These are phyloP conservation scores for Neostapfia colusana DNA, from an alignment of 176 grass and related monocot species.

Conservation along the genomic window DNA sequence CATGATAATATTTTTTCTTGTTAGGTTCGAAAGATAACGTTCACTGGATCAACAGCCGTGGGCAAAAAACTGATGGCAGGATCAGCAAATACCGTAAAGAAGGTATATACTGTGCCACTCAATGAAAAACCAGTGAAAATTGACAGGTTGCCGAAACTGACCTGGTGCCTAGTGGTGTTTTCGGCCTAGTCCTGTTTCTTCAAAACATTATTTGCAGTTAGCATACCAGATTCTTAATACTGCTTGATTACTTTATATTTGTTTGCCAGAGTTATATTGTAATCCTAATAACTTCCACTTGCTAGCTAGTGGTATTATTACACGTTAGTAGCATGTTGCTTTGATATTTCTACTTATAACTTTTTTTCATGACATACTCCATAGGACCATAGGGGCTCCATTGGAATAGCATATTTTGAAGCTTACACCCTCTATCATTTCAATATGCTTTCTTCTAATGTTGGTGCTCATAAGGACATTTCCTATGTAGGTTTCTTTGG, in stretches of 20 bases:
- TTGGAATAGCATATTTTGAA: neutral
- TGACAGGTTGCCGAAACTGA: neutral
- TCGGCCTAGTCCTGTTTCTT: neutral
- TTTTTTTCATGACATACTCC: neutral
- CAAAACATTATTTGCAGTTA: slow-evolving; percentile 1
- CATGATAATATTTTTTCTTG: slow-evolving; percentile 40
- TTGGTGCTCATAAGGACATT: slow-evolving; percentile 34
- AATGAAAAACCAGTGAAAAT: neutral
- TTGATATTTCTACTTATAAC: neutral
- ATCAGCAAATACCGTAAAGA: slow-evolving; percentile 91
- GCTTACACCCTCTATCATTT: slow-evolving; percentile 7
- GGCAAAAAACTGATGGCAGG: slow-evolving; percentile 95
- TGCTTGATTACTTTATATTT: slow-evolving; percentile 15
- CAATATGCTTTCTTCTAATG: neutral
- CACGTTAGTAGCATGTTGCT: neutral
- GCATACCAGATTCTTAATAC: slow-evolving; percentile 6
- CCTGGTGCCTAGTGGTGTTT: neutral
- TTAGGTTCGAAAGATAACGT: slow-evolving; percentile 97
- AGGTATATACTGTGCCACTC: slow-evolving; percentile 55
- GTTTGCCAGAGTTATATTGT: slow-evolving; percentile 1
- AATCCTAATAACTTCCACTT: neutral
- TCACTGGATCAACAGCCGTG: slow-evolving; percentile 96
- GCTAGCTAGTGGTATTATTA: neutral
- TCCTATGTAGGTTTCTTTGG: slow-evolving; percentile 79
- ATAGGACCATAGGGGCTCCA: neutral